Evolutionary conservation across 371 early-diverging fungal species (phyloP).

Genomic region (Mortierella sp.): DNA sequence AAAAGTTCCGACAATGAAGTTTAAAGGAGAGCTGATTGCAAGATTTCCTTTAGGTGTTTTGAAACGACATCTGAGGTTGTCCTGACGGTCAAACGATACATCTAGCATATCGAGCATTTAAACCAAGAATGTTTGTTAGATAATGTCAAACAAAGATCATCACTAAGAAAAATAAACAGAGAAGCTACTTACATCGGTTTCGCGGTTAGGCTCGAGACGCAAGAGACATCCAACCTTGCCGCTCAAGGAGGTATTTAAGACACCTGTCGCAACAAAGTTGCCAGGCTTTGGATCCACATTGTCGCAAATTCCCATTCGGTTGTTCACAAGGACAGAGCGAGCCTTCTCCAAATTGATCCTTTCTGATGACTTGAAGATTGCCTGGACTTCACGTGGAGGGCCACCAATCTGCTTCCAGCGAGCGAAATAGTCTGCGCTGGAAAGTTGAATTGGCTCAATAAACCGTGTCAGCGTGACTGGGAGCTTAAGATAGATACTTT

Average conservation of each 20-base stretch:
- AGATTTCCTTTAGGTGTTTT: constrained; percentile 59
- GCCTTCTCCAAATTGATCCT: constrained; percentile 67
- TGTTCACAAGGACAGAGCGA: constrained; percentile 68
- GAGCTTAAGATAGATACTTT: constrained; percentile 70
- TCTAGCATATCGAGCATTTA: constrained; percentile 60
- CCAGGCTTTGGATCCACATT: constrained; percentile 91
- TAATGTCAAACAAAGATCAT: not conserved
- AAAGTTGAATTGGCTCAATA: constrained; percentile 85
- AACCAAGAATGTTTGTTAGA: not conserved
- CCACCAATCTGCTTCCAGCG: constrained; percentile 97
- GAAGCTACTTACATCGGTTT: constrained; percentile 81
- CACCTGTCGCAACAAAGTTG: constrained; percentile 91
- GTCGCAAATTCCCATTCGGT: constrained; percentile 80
- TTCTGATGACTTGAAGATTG: constrained; percentile 72
- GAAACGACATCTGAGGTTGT: constrained; percentile 89
- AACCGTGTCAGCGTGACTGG: constrained; percentile 90
- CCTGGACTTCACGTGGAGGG: constrained; percentile 82
- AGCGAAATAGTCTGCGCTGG: constrained; percentile 87
- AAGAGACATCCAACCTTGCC: constrained; percentile 94
- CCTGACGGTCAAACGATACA: constrained; percentile 92
- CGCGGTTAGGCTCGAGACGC: constrained; percentile 89
- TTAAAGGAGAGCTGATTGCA: constrained; percentile 36
- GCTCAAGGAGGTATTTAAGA: constrained; percentile 78
- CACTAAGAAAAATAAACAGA: not conserved
- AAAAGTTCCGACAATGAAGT: not conserved